Base-by-base conservation (phyloP, 371 early-diverging fungal genomes). In the Apophysomyces ossiformis region DNA sequence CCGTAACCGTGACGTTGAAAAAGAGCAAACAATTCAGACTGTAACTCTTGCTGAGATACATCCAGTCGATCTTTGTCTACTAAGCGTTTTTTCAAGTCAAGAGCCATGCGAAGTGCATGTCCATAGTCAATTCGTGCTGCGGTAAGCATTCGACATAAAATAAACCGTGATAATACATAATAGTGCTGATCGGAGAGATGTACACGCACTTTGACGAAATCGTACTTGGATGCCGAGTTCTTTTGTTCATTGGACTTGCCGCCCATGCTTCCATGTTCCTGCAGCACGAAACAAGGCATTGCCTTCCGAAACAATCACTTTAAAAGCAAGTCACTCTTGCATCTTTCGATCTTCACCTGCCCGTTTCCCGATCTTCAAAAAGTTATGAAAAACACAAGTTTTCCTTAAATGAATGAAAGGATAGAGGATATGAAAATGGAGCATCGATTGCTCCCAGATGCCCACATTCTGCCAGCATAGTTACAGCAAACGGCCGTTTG, bases 71-170 rank as follows among this genome's bases (percentile, higher is more conserved):
- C 57, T 26, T 71, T 70, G 36, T 79, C 79, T 7, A 79, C 79
- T 0, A 79, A 65, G 21, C 71, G 66, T 43, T 79, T 79, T 45
- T 79, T 79, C 5, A 79, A 66, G 47, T 79, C 79, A 13, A 79
- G 76, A 8, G 79, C 78, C 58, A 79, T 79, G n/a, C 78, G 74
- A 5, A 79, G 45, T 6, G 79, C 79, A 66, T 79, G 79, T 11
- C 67, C 67, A 57, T 75, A 72, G 43, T 78, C 69, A 13, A 78
- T 66, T 21, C 68, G 63, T n/a, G 79, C 66, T 11, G 79, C 75
- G 1, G 75, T 79, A 43, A 79, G 61, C 74, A 79, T 73, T 8
- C 79, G 78, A 61, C 70, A 72, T 12, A 79, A 54, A 7, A 79
- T 60, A 39, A 79, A 79, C 18, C 79, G 67, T 7, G 79, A 79